Conservation (phyloP, 2,329 filamentous ascomycete genomes). For the Penicillium decumbens region DNA sequence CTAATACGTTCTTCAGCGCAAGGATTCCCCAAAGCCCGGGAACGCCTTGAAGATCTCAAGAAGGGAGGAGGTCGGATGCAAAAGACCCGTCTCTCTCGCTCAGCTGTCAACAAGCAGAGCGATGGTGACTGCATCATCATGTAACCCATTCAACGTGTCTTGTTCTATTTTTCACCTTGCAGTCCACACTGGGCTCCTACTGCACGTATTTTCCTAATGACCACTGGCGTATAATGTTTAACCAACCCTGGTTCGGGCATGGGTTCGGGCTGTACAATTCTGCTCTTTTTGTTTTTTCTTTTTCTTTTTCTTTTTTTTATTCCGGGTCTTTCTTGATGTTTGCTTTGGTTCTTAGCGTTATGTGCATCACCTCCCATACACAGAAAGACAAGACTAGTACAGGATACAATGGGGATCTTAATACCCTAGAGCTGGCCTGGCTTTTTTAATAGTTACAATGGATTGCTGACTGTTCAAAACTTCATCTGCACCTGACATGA, state of each 20-base stretch:
- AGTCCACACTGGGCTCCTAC: neutral
- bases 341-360: neutral
- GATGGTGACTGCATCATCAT: constrained; percentile 71
- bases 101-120: constrained; percentile 76
- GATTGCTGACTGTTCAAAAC: neutral
- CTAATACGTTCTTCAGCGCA: constrained; percentile 58
- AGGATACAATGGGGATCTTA: constrained; percentile 2
- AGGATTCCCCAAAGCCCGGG: constrained; percentile 87
- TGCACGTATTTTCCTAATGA: constrained; percentile 15
- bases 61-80: constrained; percentile 67
- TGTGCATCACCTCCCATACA: neutral
- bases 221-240: constrained; percentile 12
- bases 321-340: neutral
- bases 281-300: constrained; percentile 1
- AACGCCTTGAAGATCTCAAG: constrained; percentile 88
- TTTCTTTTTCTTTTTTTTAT: neutral
- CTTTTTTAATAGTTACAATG: constrained; percentile 11
- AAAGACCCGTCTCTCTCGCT: constrained; percentile 74
- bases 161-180: constrained; percentile 1
- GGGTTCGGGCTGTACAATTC: constrained; percentile 11
- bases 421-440: constrained; percentile 9
- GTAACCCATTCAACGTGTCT: constrained; percentile 19
- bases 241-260: constrained; percentile 1
- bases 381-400: constrained; percentile 12
- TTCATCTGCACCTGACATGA: neutral